Conservation (phyloP, 352 stramenopile species). For the Phytophthora pseudosyringae region DNA sequence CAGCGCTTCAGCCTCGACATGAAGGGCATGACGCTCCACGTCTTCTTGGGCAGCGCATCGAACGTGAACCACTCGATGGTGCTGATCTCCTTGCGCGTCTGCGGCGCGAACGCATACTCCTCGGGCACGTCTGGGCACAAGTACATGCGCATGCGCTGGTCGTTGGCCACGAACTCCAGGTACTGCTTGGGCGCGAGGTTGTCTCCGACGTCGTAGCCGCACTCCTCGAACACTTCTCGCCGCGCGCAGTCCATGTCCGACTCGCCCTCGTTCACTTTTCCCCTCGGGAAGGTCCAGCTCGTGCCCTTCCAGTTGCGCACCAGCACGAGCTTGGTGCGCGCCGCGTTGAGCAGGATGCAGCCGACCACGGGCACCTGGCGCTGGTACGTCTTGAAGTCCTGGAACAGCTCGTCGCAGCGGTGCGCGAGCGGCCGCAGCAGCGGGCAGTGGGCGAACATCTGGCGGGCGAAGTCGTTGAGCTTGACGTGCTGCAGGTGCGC, state of each 20-base stretch:
- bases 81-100: constrained; percentile 96
- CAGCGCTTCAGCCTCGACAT: constrained; percentile 90
- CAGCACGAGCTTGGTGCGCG: constrained; percentile 89
- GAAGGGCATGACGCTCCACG: constrained; percentile 94
- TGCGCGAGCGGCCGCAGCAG: constrained; percentile 86
- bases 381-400: constrained; percentile 95
- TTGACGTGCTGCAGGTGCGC: constrained; percentile 90
- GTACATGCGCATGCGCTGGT: constrained; percentile 94
- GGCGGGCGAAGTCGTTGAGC: constrained; percentile 93
- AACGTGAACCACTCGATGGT: constrained; percentile 93
- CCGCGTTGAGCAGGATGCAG: constrained; percentile 92
- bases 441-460: constrained; percentile 93
- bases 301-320: constrained; percentile 93
- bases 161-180: constrained; percentile 86
- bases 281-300: constrained; percentile 91
- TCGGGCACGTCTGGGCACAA: constrained; percentile 91
- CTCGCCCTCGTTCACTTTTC: constrained; percentile 95
- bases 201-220: constrained; percentile 87
- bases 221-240: constrained; percentile 94
- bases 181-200: constrained; percentile 82
- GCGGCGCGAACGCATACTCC: constrained; percentile 92
- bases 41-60: constrained; percentile 92
- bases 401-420: constrained; percentile 93
- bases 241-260: constrained; percentile 87
- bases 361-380: constrained; percentile 94